Evolutionary conservation across 768 basidiomycete species (phyloP).

Genomic region (Mycena vitilis): DNA sequence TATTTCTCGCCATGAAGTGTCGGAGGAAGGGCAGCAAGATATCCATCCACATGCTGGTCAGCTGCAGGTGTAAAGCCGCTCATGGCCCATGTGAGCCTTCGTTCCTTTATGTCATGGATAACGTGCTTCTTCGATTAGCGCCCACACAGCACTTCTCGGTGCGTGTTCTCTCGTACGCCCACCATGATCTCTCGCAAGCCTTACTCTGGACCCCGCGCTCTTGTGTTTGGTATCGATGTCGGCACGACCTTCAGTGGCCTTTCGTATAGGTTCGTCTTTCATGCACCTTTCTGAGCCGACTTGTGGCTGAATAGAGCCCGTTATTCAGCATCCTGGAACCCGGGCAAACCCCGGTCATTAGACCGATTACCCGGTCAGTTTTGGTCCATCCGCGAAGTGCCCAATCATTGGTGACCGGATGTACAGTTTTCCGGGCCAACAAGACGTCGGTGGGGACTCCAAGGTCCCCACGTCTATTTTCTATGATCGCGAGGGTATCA

Average conservation of each 20-base stretch:
- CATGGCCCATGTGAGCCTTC: not conserved
- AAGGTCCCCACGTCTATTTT: constrained; percentile 36
- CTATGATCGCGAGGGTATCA: constrained; percentile 29
- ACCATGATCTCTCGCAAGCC: constrained; percentile 42
- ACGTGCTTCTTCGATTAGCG: constrained; percentile 14
- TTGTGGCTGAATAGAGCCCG: not conserved
- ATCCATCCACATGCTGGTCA: not conserved
- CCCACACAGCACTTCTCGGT: constrained; percentile 12
- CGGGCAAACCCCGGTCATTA: constrained; percentile 46
- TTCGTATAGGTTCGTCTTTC: constrained; percentile 31
- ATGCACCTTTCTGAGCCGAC: not conserved
- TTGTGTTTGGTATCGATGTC: constrained; percentile 64
- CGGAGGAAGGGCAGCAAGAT: not conserved
- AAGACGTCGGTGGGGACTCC: constrained; percentile 30
- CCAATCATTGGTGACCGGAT: not conserved
- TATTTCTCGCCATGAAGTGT: not conserved
- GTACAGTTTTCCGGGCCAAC: constrained; percentile 28
- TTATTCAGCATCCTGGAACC: constrained; percentile 51
- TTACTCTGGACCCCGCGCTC: constrained; percentile 56
- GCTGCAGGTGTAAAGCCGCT: not conserved
- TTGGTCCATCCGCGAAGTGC: not conserved
- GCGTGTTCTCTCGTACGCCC: constrained; percentile 3
- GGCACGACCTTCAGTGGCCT: constrained; percentile 62
- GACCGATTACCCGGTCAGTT: constrained; percentile 50
- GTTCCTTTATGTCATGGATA: not conserved